Conservation (phyloP, 139 green algal genomes). For the Chlamydomonas sp. region DNA sequence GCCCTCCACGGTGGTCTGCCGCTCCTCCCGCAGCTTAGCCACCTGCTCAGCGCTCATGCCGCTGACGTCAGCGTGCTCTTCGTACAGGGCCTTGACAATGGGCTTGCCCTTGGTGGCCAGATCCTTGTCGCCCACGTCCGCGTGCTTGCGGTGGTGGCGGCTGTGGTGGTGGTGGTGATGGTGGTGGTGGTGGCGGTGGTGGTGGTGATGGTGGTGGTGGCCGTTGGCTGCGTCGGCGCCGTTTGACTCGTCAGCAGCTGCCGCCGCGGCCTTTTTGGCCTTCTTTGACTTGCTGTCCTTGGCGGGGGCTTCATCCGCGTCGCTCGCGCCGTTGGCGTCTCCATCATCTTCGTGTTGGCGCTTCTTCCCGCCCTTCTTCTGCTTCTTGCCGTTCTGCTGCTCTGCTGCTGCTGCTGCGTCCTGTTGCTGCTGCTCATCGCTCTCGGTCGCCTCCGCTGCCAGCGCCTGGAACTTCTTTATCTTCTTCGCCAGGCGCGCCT, state of each 20-base stretch:
- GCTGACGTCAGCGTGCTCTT: conserved; percentile 60
- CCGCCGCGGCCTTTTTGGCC: neutral
- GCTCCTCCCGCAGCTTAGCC: conserved; percentile 1
- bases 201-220: neutral
- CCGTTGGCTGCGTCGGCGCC: conserved; percentile 1
- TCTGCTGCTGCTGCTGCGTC: neutral
- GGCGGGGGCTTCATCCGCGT: neutral
- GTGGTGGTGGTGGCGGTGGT: conserved; percentile 15
- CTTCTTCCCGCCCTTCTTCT: conserved; percentile 12
- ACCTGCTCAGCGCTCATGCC: conserved; percentile 47
- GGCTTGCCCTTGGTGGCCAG: conserved; percentile 56
- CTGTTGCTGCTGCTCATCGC: neutral
- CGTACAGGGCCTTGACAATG: conserved; percentile 76
- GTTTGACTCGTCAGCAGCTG: neutral
- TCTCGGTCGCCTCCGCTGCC: neutral
- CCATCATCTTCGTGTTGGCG: neutral
- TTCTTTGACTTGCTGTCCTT: conserved; percentile 30
- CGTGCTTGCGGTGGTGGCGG: conserved; percentile 32
- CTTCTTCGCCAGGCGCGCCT: conserved; percentile 35
- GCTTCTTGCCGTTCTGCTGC: neutral
- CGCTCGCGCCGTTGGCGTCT: neutral
- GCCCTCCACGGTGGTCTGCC: conserved; percentile 14
- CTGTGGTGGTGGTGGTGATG: conserved; percentile 28
- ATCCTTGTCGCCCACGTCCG: conserved; percentile 61
- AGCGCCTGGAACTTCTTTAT: conserved; percentile 39